phyloP scores from a whole-genome alignment of 768 basidiomycete genomes.

The Cystofilobasidium macerans region DNA sequence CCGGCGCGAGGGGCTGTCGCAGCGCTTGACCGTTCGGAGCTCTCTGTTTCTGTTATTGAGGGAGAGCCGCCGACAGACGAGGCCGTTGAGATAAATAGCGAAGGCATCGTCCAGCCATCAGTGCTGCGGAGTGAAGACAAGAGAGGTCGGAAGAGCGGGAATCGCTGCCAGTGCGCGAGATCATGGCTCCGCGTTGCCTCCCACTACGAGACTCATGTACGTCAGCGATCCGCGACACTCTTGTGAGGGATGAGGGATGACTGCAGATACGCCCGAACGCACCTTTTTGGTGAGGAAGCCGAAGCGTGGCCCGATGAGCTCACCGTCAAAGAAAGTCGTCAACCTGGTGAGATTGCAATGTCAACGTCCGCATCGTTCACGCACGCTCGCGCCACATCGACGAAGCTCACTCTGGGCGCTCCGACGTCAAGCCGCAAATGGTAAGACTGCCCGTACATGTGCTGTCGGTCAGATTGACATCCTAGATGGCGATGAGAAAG shows the following conservation, averaged over 20 bases:
- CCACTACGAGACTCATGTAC: slow-evolving; percentile 1
- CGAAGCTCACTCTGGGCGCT: slow-evolving; percentile 59
- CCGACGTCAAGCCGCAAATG: slow-evolving; percentile 82
- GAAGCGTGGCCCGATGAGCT: slow-evolving; percentile 81
- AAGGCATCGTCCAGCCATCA: slow-evolving; percentile 11
- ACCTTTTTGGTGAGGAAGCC: slow-evolving; percentile 79
- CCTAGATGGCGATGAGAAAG: slow-evolving; percentile 47
- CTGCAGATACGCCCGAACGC: too few species aligned
- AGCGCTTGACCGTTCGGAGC: too few species aligned
- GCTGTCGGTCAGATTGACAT: slow-evolving; percentile 77
- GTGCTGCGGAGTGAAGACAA: slow-evolving; percentile 40
- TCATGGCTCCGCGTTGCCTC: slow-evolving; percentile 76
- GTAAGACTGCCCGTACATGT: slow-evolving; percentile 83
- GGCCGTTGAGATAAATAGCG: slow-evolving; percentile 12
- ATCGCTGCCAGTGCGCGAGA: slow-evolving; percentile 85
- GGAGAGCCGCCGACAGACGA: too few species aligned
- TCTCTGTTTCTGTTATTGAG: neutral
- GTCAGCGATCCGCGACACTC: neutral
- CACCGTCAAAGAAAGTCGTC: slow-evolving; percentile 92
- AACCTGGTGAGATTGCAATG: slow-evolving; percentile 38
- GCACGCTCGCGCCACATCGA: too few species aligned
- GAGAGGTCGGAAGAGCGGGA: slow-evolving; percentile 71
- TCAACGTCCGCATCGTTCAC: neutral
- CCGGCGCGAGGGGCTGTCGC: too few species aligned
- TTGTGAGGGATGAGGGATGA: slow-evolving; percentile 24